Evolutionary conservation across 176 grass and related monocot species (phyloP), one percentile per base, ranked within the genome.

Genomic region (Ananas comosus): DNA sequence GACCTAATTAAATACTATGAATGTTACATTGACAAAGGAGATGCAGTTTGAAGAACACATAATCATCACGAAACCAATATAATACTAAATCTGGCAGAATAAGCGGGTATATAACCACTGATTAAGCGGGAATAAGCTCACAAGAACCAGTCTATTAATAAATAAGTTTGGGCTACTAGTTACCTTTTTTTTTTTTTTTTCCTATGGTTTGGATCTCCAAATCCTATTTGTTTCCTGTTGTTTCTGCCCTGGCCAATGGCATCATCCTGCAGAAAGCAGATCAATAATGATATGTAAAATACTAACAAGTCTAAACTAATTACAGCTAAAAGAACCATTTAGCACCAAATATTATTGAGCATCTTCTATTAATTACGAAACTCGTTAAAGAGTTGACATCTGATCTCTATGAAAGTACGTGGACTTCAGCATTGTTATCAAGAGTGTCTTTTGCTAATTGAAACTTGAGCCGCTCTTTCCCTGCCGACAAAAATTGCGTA

Each of bases 351-450:
- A 14, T 5, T 12, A 67, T 0, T 13, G 14, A 42, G 51, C 50
- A 18, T 10, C 9, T 50, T 33, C 9, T 5, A 64, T 27, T 57
- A 23, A 51, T 7, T 68, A 6, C 19, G 1, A n/a, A 57, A n/a
- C n/a, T 42, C 75, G 78, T 84, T 42, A 87, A 79, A 68, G 6
- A 28, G 58, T 49, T 24, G 64, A 64, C 22, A 64, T 52, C 63
- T 79, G 69, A 50, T 70, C 79, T 71, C 71, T 73, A 19, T 53
- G 53, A n/a, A 66, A 12, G 88, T 85, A 80, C 67, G 80, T 49
- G 11, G 86, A 77, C 65, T 82, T 82, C 12, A 91, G 50, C 81
- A 82, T 85, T 71, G 74, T 87, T n/a, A 58, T 81, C 83, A 16
- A 86, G 54, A 53, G 77, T 68, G 78, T 91, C 83, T 70, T 86